Base-by-base conservation (phyloP, 129 eudicot species). In the Solidago caesia region DNA sequence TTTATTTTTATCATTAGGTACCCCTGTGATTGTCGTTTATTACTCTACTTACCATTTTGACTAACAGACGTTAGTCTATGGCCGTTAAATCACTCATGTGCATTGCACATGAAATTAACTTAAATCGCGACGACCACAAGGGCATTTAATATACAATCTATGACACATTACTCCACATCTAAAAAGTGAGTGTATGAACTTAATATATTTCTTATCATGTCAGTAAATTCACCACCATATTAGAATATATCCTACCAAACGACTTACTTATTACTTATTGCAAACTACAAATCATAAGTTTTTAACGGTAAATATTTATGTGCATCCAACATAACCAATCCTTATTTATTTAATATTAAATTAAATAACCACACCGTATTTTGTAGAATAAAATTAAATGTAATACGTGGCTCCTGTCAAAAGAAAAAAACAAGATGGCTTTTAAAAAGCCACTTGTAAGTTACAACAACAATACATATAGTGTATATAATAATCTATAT, bases 381-480 rank as follows among this genome's bases (percentile, higher is more conserved):
- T 51, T 10, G 57, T 71, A 71, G 12, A 71, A 63, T 64, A 52
- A 41, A 33, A 8, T 79, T 53, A 43, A 72, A 44, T 72, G 41
- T 29, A 67, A 72, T 72, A 79, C 83, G 78, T 79, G 83, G 61
- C 83, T 55, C 44, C 68, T 49, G 53, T 79, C 55, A 45, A 39
- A 10, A 79, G 65, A 65, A 16, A 25, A 79, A 21, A 21, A 21
- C 21, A 21, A 21, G 21, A 66, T 33, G 39, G 75, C 74, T 58
- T 79, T 79, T 73, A 66, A 79, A 44, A 79, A 79, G 63, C 79
- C 83, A 73, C 75, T 79, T 67, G 75, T 27, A 57, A 66, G 42
- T 12, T 63, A 58, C 61, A 52, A 68, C 61, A 52, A 68, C 7
- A 67, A 44, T 2, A 44, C 45, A 44, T 1, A 44, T 7, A 26